A percentile compares a stretch with the other conserved stretches of the same genome.
Evolutionary conservation across 305 asterid species (phyloP).

Genomic region (Fraxinus greggii): DNA sequence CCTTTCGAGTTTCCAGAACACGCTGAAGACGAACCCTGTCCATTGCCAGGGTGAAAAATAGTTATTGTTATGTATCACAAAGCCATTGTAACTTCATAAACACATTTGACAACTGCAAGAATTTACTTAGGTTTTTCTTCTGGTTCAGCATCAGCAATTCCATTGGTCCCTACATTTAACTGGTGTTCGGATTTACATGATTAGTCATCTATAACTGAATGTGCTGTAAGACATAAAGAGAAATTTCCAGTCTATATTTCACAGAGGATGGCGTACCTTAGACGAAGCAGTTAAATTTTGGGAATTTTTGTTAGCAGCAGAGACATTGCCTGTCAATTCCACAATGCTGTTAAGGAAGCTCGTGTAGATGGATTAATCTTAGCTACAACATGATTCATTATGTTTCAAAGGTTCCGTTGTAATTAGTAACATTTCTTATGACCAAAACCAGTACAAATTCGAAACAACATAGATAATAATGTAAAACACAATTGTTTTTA

Average conservation of each 20-base stretch:
- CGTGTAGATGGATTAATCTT: conserved; percentile 7
- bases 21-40: conserved; percentile 70
- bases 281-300: conserved; percentile 32
- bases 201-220: conserved; percentile 11
- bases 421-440: background rate
- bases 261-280: conserved; percentile 38
- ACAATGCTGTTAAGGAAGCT: conserved; percentile 16
- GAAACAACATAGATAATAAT: background rate
- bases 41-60: conserved; percentile 18
- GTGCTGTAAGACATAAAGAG: conserved; percentile 1
- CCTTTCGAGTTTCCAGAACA: conserved; percentile 67
- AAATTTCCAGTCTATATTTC: background rate
- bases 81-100: conserved; percentile 11
- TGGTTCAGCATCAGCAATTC: conserved; percentile 32
- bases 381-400: background rate
- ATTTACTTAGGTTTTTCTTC: conserved; percentile 63
- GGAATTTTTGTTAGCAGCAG: conserved; percentile 32
- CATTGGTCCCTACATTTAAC: conserved; percentile 40
- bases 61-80: conserved; percentile 3
- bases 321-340: conserved; percentile 31
- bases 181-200: conserved; percentile 25
- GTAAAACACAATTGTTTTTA: background rate
- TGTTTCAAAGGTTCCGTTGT: background rate
- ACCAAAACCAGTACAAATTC: background rate
- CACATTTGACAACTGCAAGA: conserved; percentile 18